Conservation (phyloP, 78 protist species). For the Chrysochromulina parva region DNA sequence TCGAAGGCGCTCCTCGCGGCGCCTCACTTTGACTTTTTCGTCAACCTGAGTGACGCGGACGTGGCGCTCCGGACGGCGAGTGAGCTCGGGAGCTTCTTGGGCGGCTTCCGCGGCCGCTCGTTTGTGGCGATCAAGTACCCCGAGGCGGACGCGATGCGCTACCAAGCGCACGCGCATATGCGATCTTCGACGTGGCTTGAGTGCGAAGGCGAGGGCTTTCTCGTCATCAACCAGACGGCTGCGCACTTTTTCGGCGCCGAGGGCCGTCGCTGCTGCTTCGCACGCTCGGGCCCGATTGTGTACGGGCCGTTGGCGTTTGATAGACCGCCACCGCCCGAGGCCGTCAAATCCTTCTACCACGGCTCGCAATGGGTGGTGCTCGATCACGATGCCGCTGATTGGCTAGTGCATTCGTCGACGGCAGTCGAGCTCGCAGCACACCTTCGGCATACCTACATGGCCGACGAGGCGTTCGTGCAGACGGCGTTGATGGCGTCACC, state of each 20-base stretch:
- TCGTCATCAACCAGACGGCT: neutral
- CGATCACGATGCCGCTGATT: neutral
- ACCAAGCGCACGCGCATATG: neutral
- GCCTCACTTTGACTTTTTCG: neutral
- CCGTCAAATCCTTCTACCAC: neutral
- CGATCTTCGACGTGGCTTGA: neutral
- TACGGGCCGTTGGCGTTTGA: neutral
- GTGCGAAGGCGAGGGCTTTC: neutral
- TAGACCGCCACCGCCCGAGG: neutral
- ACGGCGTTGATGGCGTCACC: neutral
- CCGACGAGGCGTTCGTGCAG: conserved; percentile 11
- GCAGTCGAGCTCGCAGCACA: neutral
- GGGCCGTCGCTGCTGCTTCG: neutral
- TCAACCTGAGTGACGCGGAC: conserved; percentile 24
- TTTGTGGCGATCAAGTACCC: conserved; percentile 10
- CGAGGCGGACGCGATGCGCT: neutral
- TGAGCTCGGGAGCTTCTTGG: neutral
- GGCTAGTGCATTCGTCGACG: neutral
- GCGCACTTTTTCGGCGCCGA: neutral
- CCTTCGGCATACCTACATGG: neutral
- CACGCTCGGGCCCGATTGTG: conserved; percentile 15
- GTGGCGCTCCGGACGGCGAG: neutral
- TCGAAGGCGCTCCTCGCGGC: neutral
- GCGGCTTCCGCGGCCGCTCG: neutral
- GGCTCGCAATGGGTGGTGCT: conserved; percentile 27